Evolutionary conservation across 1,284 basidiomycete species (phyloP).

Genomic region (Tremellales sp.): DNA sequence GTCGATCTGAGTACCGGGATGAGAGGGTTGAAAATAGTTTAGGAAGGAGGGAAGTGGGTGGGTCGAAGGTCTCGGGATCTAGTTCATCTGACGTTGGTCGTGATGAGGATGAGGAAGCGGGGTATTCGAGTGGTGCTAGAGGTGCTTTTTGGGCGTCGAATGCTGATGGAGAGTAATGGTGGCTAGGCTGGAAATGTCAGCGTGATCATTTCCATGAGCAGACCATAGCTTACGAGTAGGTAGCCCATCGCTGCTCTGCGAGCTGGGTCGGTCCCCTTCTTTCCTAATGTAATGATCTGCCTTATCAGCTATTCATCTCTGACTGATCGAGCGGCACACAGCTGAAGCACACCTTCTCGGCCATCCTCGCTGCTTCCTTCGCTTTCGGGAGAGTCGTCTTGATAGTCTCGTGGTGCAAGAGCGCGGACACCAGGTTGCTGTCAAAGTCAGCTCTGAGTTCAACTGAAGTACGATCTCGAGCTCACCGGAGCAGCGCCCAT

Average conservation of each 20-base stretch:
- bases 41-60: slow-evolving; percentile 58
- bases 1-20: slow-evolving; percentile 72
- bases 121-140: slow-evolving; percentile 24
- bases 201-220: background rate
- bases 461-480: background rate
- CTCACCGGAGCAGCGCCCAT: slow-evolving; percentile 78
- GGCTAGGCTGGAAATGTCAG: slow-evolving; percentile 17
- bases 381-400: slow-evolving; percentile 96
- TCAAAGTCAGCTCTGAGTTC: slow-evolving; percentile 1
- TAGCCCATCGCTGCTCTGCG: slow-evolving; percentile 66
- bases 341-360: slow-evolving; percentile 70
- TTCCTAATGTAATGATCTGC: slow-evolving; percentile 84
- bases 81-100: slow-evolving; percentile 10
- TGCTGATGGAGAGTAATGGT: slow-evolving; percentile 19
- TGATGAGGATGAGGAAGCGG: slow-evolving; percentile 5
- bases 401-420: slow-evolving; percentile 94
- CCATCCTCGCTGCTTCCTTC: slow-evolving; percentile 81
- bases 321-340: too few relatives aligned
- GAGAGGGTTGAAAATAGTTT: slow-evolving; percentile 81
- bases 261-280: slow-evolving; percentile 66
- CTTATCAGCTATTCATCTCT: slow-evolving; percentile 2
- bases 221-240: slow-evolving; percentile 54
- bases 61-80: slow-evolving; percentile 38
- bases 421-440: slow-evolving; percentile 90
- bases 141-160: slow-evolving; percentile 19